phyloP scores from a whole-genome alignment of 2,329 filamentous ascomycete genomes.

The Hymenoscyphus scutula region DNA sequence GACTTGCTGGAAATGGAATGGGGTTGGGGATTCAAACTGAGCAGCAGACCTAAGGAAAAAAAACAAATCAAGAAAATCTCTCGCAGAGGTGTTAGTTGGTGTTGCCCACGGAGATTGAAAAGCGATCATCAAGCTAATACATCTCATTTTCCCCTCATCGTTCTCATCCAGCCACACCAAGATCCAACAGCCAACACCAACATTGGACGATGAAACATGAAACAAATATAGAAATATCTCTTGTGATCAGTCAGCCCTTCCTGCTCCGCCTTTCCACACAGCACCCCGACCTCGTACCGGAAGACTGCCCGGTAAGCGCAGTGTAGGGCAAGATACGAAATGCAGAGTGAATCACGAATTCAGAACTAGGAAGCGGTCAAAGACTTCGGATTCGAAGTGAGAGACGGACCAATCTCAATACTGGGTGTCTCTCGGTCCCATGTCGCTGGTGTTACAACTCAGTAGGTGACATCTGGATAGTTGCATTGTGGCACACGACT shows the following conservation, averaged over 20 bases:
- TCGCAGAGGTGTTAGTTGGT: background rate
- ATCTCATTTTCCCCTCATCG: background rate
- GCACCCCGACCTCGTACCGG: background rate
- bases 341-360: background rate
- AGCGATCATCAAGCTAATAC: background rate
- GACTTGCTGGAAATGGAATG: background rate
- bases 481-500: background rate
- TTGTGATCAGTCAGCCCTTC: background rate
- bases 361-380: background rate
- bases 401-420: background rate
- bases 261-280: background rate
- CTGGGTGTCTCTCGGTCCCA: background rate
- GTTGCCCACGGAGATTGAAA: background rate
- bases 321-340: background rate
- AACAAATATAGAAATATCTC: background rate
- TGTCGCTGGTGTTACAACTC: background rate
- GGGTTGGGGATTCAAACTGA: background rate
- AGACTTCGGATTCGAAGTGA: background rate
- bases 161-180: background rate
- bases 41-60: background rate
- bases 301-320: background rate
- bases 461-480: constrained; percentile 1
- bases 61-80: background rate
- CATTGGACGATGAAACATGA: background rate
- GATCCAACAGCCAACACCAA: too few relatives aligned